phyloP scores from a whole-genome alignment of 768 basidiomycete genomes.

The Chiua virens region DNA sequence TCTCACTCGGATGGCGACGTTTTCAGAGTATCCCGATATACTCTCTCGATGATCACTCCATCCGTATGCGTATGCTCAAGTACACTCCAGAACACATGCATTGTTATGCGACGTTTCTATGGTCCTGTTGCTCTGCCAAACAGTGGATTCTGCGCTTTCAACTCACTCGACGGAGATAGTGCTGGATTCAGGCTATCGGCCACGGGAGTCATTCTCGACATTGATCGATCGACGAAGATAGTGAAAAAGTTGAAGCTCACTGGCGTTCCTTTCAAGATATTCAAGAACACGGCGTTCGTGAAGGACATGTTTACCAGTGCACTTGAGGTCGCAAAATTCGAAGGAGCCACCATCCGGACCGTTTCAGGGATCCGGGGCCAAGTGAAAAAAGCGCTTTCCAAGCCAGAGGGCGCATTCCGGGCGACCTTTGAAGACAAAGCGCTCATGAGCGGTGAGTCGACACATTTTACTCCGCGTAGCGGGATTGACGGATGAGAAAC shows the following conservation, averaged over 20 bases:
- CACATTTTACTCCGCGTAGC: too few species aligned
- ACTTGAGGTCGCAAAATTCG: conserved; percentile 96
- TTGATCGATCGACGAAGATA: conserved; percentile 90
- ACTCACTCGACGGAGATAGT: conserved; percentile 63
- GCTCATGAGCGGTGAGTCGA: conserved; percentile 82
- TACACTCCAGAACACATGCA: conserved; percentile 99
- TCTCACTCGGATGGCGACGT: conserved; percentile 96
- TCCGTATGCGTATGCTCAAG: conserved; percentile 99
- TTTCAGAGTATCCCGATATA: conserved; percentile 96
- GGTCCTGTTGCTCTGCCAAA: conserved; percentile 90
- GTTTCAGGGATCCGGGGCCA: conserved; percentile 96
- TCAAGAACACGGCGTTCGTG: conserved; percentile 98
- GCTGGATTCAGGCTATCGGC: conserved; percentile 88
- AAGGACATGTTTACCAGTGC: conserved; percentile 96
- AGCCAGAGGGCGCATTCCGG: conserved; percentile 93
- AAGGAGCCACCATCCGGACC: conserved; percentile 94
- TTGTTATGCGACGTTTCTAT: conserved; percentile 96
- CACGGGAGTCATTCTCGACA: conserved; percentile 91
- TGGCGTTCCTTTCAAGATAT: conserved; percentile 94
- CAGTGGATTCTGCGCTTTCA: conserved; percentile 98
- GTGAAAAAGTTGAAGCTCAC: conserved; percentile 99
- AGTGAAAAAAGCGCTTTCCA: conserved; percentile 93
- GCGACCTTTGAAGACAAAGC: conserved; percentile 99
- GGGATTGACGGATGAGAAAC: neutral
- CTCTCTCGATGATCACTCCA: conserved; percentile 95